These are phyloP conservation scores for Scedosporium boydii DNA, from an alignment of 2,329 filamentous ascomycete genomes.

Conservation along the genomic window DNA sequence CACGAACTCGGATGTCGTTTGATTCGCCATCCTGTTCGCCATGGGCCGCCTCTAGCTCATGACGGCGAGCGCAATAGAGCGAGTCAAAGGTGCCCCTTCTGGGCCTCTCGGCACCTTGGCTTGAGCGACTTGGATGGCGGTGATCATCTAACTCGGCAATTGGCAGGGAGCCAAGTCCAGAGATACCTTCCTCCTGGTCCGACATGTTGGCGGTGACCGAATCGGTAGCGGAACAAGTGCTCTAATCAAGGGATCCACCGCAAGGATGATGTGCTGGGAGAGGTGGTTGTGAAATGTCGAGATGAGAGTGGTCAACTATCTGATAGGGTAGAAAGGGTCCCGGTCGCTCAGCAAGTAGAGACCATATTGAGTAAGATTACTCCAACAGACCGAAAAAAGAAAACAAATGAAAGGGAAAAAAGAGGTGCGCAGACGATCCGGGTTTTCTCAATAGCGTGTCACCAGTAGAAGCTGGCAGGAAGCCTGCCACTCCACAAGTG, in stretches of 20 bases:
- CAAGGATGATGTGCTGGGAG: not conserved
- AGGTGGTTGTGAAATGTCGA: not conserved
- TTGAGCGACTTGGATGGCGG: slow-evolving; percentile 54
- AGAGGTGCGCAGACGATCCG: not conserved
- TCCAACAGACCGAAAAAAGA: not conserved
- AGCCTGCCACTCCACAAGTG: slow-evolving; percentile 1
- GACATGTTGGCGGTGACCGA: slow-evolving; percentile 48
- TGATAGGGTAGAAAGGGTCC: not conserved
- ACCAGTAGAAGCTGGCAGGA: slow-evolving; percentile 2
- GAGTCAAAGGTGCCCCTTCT: slow-evolving; percentile 69
- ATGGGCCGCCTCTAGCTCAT: slow-evolving; percentile 19
- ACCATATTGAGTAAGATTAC: slow-evolving; percentile 4
- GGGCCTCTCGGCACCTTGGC: slow-evolving; percentile 49
- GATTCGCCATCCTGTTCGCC: slow-evolving; percentile 17
- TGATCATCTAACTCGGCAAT: slow-evolving; percentile 83
- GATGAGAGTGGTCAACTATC: not conserved
- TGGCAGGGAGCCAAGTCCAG: slow-evolving; percentile 60
- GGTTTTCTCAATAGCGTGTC: not conserved
- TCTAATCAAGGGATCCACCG: not conserved
- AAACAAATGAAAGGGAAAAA: not conserved
- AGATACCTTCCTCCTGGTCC: slow-evolving; percentile 49
- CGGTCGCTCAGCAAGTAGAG: not conserved
- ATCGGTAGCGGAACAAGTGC: not conserved
- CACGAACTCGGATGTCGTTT: slow-evolving; percentile 49
- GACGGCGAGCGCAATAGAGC: slow-evolving; percentile 45